A percentile compares a stretch with the other conserved stretches of the same genome.
Conservation (phyloP, 2,329 filamentous ascomycete species). For the Epichloe aotearoae region DNA sequence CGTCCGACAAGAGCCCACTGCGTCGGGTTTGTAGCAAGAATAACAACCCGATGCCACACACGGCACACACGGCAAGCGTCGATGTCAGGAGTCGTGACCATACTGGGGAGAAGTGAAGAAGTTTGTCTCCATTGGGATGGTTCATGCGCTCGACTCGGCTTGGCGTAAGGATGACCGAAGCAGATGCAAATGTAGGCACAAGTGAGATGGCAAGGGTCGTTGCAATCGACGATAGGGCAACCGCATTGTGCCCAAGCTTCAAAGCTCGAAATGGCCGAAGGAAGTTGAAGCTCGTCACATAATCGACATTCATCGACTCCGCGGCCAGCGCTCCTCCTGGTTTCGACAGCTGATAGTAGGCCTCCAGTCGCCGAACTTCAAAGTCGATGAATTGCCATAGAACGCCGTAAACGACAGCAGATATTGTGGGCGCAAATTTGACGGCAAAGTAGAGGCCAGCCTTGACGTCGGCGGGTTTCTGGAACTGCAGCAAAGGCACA, state of each 20-base stretch:
- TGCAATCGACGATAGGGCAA: slow-evolving; percentile 51
- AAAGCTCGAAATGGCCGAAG: slow-evolving; percentile 51
- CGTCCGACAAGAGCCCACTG: slow-evolving; percentile 54
- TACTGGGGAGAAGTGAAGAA: slow-evolving; percentile 38
- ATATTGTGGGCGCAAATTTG: slow-evolving; percentile 49
- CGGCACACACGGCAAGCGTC: slow-evolving; percentile 42
- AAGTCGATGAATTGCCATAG: slow-evolving; percentile 55
- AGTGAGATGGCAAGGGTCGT: slow-evolving; percentile 54
- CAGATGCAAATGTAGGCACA: slow-evolving; percentile 55
- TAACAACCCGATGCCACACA: slow-evolving; percentile 43
- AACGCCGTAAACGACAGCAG: slow-evolving; percentile 49
- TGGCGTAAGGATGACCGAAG: slow-evolving; percentile 44
- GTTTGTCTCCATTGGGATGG: slow-evolving; percentile 32
- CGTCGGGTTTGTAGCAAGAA: slow-evolving; percentile 47
- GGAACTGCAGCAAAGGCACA: slow-evolving; percentile 36
- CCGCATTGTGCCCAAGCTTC: slow-evolving; percentile 51
- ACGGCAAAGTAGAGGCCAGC: slow-evolving; percentile 44
- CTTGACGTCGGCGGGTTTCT: slow-evolving; percentile 34
- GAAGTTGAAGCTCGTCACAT: slow-evolving; percentile 55
- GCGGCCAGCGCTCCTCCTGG: slow-evolving; percentile 46
- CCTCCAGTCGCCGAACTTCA: slow-evolving; percentile 52
- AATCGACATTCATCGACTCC: slow-evolving; percentile 61
- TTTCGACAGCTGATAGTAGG: slow-evolving; percentile 52
- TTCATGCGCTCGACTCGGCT: slow-evolving; percentile 29
- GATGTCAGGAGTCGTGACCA: slow-evolving; percentile 50